These are phyloP conservation scores for Hemileccinum rubropunctum DNA, from an alignment of 768 basidiomycete genomes.

Conservation along the genomic window DNA sequence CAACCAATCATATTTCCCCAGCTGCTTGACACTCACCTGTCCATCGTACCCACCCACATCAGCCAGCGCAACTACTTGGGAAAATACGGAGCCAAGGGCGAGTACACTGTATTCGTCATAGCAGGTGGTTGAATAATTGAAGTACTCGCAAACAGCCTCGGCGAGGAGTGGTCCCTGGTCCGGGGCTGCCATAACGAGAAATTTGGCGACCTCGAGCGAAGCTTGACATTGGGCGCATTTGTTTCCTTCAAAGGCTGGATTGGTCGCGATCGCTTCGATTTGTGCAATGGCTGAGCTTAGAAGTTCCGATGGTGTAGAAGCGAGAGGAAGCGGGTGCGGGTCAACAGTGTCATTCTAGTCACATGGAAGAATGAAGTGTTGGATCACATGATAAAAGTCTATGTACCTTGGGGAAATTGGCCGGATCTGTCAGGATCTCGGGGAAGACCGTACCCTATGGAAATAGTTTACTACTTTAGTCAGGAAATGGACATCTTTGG, in stretches of 20 bases:
- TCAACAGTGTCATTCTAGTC: slow-evolving; percentile 41
- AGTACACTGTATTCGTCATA: slow-evolving; percentile 31
- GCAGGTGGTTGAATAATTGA: slow-evolving; percentile 37
- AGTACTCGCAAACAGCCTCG: slow-evolving; percentile 40
- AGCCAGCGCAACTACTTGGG: slow-evolving; percentile 45
- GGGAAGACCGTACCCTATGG: slow-evolving; percentile 54
- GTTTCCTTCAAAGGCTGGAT: slow-evolving; percentile 34
- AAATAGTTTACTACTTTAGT: background rate
- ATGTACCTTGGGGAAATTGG: slow-evolving; percentile 47
- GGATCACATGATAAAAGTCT: background rate
- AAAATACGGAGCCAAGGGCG: slow-evolving; percentile 39
- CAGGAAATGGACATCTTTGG: background rate
- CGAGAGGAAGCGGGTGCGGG: slow-evolving; percentile 41
- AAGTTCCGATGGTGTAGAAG: slow-evolving; percentile 29
- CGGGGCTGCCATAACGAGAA: slow-evolving; percentile 41
- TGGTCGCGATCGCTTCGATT: slow-evolving; percentile 35
- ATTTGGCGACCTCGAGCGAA: slow-evolving; percentile 38
- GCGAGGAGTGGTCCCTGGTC: slow-evolving; percentile 40
- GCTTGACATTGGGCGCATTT: slow-evolving; percentile 39
- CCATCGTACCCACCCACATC: slow-evolving; percentile 47
- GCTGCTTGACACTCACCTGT: slow-evolving; percentile 30
- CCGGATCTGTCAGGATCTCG: slow-evolving; percentile 55
- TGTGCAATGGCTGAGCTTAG: slow-evolving; percentile 38
- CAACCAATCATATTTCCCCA: background rate
- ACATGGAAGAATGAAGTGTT: background rate